These are phyloP conservation scores for Volvox reticuliferus DNA, from an alignment of 139 green algal genomes.

Conservation along the genomic window DNA sequence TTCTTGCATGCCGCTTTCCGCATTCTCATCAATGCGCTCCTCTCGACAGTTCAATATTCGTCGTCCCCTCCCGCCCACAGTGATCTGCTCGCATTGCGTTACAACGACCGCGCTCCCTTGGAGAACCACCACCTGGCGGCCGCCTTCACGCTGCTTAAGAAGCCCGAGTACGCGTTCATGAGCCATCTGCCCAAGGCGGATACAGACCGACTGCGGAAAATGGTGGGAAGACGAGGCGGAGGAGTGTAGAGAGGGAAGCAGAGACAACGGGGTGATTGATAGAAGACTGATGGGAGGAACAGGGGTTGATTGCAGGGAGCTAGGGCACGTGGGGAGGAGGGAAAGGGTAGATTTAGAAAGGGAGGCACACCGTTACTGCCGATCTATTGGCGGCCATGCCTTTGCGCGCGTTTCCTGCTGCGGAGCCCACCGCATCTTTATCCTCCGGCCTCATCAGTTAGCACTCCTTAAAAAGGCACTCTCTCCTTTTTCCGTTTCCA, in stretches of 20 bases:
- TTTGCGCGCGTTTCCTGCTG: neutral
- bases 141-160: slow-evolving; percentile 51
- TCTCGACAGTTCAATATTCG: slow-evolving; percentile 10
- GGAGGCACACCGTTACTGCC: neutral
- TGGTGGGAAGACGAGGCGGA: slow-evolving; percentile 9
- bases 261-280: neutral
- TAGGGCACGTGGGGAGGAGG: no score
- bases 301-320: no score
- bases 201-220: slow-evolving; percentile 46
- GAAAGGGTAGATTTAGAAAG: no score
- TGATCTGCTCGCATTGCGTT: slow-evolving; percentile 54
- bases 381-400: neutral
- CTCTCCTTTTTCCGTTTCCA: neutral
- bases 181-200: slow-evolving; percentile 49
- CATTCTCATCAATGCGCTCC: no score
- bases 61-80: slow-evolving; percentile 55
- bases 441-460: no score
- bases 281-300: neutral
- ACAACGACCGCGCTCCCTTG: slow-evolving; percentile 62
- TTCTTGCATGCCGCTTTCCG: no score
- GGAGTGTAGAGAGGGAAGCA: neutral
- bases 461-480: no score
- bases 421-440: no score
- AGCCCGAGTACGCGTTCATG: slow-evolving; percentile 57
- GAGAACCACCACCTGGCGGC: slow-evolving; percentile 71